Percentiles rank a stretch among this genome's conserved stretches.
Conservation (phyloP, 2,329 filamentous ascomycete genomes). For the Beauveria sp. region DNA sequence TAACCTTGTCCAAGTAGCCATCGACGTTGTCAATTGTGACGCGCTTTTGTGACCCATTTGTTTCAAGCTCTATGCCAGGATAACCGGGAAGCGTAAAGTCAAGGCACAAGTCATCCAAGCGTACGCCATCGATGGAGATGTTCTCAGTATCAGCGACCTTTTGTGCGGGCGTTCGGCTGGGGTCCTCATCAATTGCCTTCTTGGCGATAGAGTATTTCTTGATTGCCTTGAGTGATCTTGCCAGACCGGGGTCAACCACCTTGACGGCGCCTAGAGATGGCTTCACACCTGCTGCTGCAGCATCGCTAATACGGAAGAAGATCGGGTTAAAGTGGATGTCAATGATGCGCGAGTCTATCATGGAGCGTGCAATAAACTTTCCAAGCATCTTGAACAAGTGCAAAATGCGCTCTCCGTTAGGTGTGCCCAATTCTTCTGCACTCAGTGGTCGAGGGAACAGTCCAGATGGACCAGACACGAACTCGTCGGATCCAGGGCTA, state of each 20-base stretch:
- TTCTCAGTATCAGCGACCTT: conserved; percentile 63
- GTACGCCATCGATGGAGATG: conserved; percentile 67
- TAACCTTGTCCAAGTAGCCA: conserved; percentile 76
- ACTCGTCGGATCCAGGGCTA: conserved; percentile 63
- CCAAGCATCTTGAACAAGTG: conserved; percentile 89
- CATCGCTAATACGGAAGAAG: conserved; percentile 89
- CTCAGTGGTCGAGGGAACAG: conserved; percentile 90
- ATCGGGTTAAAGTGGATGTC: conserved; percentile 96
- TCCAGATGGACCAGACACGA: conserved; percentile 74
- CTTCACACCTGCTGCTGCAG: conserved; percentile 52
- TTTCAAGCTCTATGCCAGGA: conserved; percentile 72
- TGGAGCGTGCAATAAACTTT: conserved; percentile 94
- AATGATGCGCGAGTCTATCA: conserved; percentile 97
- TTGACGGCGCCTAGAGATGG: conserved; percentile 87
- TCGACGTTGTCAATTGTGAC: conserved; percentile 92
- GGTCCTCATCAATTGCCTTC: conserved; percentile 70
- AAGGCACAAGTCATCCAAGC: conserved; percentile 78
- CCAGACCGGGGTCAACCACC: conserved; percentile 78
- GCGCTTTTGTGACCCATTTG: conserved; percentile 63
- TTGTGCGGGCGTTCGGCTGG: conserved; percentile 54
- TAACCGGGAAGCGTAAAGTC: conserved; percentile 96
- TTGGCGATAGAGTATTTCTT: conserved; percentile 82
- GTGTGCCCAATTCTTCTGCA: conserved; percentile 62
- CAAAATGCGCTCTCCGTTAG: conserved; percentile 80
- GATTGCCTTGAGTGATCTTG: conserved; percentile 75